A percentile compares a stretch with the other conserved stretches of the same genome.
Evolutionary conservation across 805 yeast species (phyloP).

Genomic region (Helenozyma baotianmanensis): DNA sequence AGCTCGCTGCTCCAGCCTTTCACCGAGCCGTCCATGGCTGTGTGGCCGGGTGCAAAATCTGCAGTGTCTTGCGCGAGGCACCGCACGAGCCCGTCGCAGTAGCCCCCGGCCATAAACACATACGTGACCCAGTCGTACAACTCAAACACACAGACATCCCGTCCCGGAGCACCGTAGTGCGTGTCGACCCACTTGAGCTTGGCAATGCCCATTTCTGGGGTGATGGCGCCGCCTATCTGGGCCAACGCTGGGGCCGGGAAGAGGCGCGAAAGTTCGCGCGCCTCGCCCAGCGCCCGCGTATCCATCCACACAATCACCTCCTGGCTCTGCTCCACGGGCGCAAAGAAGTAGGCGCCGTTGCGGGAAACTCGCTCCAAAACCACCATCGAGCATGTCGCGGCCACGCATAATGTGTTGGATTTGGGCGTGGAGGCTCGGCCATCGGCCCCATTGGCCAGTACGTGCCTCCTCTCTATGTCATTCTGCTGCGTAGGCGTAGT

Average conservation of each 20-base stretch:
- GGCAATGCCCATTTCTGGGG: slow-evolving; percentile 58
- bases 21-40: slow-evolving; percentile 54
- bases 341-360: slow-evolving; percentile 21
- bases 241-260: slow-evolving; percentile 17
- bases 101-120: slow-evolving; percentile 23
- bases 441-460: no score
- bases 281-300: slow-evolving; percentile 35
- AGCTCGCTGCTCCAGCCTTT: slow-evolving; percentile 45
- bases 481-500: not conserved
- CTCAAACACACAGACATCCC: slow-evolving; percentile 36
- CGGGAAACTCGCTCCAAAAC: slow-evolving; percentile 25
- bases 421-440: slow-evolving; percentile 18
- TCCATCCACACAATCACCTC: slow-evolving; percentile 63
- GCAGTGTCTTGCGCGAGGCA: slow-evolving; percentile 9
- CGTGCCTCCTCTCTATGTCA: not conserved
- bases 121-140: slow-evolving; percentile 46
- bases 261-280: slow-evolving; percentile 22
- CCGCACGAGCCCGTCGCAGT: slow-evolving; percentile 11
- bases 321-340: slow-evolving; percentile 25
- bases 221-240: slow-evolving; percentile 40
- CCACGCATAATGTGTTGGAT: slow-evolving; percentile 28
- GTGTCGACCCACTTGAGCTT: slow-evolving; percentile 41
- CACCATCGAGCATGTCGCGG: slow-evolving; percentile 61
- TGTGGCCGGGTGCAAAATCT: slow-evolving; percentile 8
- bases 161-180: slow-evolving; percentile 10